Conservation (phyloP, 345 rosid species). For the Boechera stricta region DNA sequence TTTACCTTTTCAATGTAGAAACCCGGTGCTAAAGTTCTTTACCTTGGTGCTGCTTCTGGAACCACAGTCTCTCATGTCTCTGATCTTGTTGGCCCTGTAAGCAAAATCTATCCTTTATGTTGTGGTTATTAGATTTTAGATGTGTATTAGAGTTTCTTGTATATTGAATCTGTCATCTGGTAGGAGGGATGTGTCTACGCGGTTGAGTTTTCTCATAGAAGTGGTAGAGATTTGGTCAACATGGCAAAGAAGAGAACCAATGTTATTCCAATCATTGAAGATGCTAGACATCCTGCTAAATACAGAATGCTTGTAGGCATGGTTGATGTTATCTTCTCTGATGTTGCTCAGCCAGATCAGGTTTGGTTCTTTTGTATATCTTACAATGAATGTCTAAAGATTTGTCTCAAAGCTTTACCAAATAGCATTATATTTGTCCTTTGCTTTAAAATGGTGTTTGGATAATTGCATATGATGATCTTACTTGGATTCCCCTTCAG, state of each 20-base stretch:
- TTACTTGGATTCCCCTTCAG: constrained; percentile 80
- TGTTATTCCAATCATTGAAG: constrained; percentile 93
- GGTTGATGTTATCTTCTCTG: constrained; percentile 99
- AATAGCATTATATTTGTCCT: background rate
- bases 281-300: constrained; percentile 98
- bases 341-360: constrained; percentile 99
- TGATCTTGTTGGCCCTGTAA: constrained; percentile 94
- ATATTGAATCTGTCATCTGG: background rate
- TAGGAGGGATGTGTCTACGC: constrained; percentile 95
- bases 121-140: background rate
- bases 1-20: constrained; percentile 48
- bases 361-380: constrained; percentile 49
- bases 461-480: constrained; percentile 54
- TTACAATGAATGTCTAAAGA: background rate
- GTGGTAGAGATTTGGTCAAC: constrained; percentile 98
- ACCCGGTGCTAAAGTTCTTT: constrained; percentile 96
- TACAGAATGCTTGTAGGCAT: constrained; percentile 99
- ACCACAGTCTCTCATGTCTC: constrained; percentile 99
- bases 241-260: constrained; percentile 98
- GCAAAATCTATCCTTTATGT: constrained; percentile 18
- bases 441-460: background rate
- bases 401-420: background rate
- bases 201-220: constrained; percentile 93
- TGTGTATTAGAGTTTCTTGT: background rate
- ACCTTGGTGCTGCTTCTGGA: constrained; percentile 99